Base-by-base conservation (phyloP, 768 basidiomycete genomes). In the Mycena olivaceomarginata region DNA sequence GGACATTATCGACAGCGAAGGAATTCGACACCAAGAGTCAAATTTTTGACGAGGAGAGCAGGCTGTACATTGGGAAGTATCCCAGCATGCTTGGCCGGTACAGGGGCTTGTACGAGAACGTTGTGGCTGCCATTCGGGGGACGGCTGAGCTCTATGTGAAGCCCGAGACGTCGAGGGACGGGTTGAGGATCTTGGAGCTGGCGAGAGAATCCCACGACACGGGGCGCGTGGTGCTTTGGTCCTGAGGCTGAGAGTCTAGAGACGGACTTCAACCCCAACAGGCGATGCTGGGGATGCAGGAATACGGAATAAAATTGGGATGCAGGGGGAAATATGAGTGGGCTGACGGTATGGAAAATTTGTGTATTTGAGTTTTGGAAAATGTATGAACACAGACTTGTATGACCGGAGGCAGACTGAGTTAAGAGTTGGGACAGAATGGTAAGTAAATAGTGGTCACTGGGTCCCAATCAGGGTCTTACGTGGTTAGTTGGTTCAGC, bases 121-220 rank as follows among this genome's bases (percentile, higher is more conserved):
- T 70, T 60, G 69, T 70, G 59, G 59, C 69, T 60, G 69, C 69
- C 69, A 70, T 70, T 60, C 69, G 69, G 22, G 69, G 69, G 16
- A 60, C 56, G 43, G 69, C 69, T 60, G 69, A 70, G 57, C 69
- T 70, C 57, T 70, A 70, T 70, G 69, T 70, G 57, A 60, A 60
- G 69, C 69, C 69, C 57, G 69, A 70, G 69, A 60, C 56, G 69
- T 60, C 69, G 69, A 59, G 69, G 69, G 69, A 70, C 57, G 69
- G 69, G 45, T 62, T 70, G 57, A 70, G 69, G 69, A 60, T 70
- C 57, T 70, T 70, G 57, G 69, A 70, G 69, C 69, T 70, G 59
- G 69, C 69, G 43, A 60, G 69, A 60, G 69, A 70, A 60, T 60
- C 57, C 57, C 69, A 70, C 45, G 43, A 70, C 40, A 60, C 57